Evolutionary conservation across 768 basidiomycete species (phyloP).

Genomic region (Lactarius evosmus): DNA sequence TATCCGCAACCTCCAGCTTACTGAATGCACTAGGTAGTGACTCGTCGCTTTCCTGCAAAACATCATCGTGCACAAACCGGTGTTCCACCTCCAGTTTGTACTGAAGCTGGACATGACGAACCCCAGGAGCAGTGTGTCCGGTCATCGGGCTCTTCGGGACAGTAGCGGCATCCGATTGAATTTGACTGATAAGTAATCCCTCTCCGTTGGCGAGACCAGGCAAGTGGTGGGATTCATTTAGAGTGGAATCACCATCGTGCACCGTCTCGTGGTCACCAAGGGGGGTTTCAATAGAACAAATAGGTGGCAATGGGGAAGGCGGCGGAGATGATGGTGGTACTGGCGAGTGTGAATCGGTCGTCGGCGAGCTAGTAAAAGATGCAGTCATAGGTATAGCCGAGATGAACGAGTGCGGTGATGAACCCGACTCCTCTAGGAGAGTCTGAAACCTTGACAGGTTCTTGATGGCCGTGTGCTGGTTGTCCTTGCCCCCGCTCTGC

Average conservation of each 20-base stretch:
- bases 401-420: conserved; percentile 18
- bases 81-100: not conserved
- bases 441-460: not conserved
- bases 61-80: not conserved
- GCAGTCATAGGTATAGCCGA: conserved; percentile 7
- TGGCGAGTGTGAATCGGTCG: not conserved
- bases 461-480: conserved; percentile 1
- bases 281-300: conserved; percentile 2
- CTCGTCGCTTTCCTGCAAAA: conserved; percentile 2
- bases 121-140: not conserved
- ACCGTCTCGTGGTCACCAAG: not conserved
- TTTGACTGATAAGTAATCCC: conserved; percentile 1
- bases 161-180: not conserved
- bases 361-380: not conserved
- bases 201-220: not conserved
- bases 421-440: not conserved
- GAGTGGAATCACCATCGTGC: conserved; percentile 12
- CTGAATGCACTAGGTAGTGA: conserved; percentile 13
- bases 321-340: not conserved
- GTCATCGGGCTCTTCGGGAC: not conserved
- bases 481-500: conserved; percentile 31
- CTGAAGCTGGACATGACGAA: not conserved
- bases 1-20: conserved; percentile 32
- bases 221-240: not conserved
- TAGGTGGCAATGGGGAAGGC: conserved; percentile 5